Evolutionary conservation across 305 asterid species (phyloP).

Genomic region (Solanum hybrid): DNA sequence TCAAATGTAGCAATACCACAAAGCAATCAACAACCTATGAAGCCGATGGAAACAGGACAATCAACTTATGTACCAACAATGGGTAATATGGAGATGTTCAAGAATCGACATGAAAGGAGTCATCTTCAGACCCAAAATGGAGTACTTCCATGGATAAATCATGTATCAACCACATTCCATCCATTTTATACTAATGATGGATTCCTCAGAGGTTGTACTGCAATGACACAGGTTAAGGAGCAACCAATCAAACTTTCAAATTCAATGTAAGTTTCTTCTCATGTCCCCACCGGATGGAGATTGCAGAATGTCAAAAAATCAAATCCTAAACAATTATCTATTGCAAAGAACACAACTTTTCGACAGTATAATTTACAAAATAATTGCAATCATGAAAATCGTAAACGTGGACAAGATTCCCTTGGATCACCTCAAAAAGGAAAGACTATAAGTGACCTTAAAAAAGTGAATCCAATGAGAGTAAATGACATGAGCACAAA

Average conservation of each 20-base stretch:
- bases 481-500: constrained; percentile 8
- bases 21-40: not conserved
- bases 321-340: constrained; percentile 30
- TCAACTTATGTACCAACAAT: not conserved
- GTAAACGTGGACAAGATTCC: not conserved
- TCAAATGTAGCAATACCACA: constrained; percentile 6
- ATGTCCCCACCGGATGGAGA: constrained; percentile 20
- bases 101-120: constrained; percentile 23
- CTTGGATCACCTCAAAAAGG: constrained; percentile 15
- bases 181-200: constrained; percentile 11
- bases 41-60: not conserved
- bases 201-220: constrained; percentile 3
- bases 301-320: constrained; percentile 12
- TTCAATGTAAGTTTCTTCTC: constrained; percentile 19
- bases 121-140: not conserved
- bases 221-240: constrained; percentile 9
- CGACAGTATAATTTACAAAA: constrained; percentile 9
- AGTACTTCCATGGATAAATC: not conserved
- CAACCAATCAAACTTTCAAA: constrained; percentile 23
- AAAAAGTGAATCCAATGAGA: constrained; percentile 25
- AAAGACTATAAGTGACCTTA: constrained; percentile 38
- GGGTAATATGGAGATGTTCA: not conserved
- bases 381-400: not conserved
- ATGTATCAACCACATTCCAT: constrained; percentile 15
- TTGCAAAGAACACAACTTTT: constrained; percentile 21